Evolutionary conservation across 2,329 filamentous ascomycete genomes (phyloP).

Genomic region (Alternaria alternata): DNA sequence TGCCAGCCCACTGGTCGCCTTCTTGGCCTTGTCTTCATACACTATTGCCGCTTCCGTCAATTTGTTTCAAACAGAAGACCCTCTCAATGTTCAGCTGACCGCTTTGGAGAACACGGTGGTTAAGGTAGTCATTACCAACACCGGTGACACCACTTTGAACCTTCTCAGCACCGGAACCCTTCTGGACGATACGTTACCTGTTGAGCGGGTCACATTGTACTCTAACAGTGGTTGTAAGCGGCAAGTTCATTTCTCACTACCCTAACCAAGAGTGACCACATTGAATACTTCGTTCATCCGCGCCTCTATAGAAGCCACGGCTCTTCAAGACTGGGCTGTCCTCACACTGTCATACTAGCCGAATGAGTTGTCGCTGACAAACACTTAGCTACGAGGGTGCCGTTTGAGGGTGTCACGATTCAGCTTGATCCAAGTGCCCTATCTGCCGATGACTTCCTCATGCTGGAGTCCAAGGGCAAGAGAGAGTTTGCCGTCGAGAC

Average conservation of each 20-base stretch:
- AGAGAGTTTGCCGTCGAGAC: not conserved
- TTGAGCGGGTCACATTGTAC: slow-evolving; percentile 64
- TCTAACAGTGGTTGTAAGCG: slow-evolving; percentile 51
- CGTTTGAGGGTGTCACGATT: not conserved
- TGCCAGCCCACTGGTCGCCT: not conserved
- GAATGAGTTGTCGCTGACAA: not conserved
- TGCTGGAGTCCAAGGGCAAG: not conserved
- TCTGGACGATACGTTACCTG: slow-evolving; percentile 58
- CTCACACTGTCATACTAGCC: not conserved
- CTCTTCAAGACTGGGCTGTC: not conserved
- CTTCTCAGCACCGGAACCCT: slow-evolving; percentile 64
- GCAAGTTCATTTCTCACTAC: not conserved
- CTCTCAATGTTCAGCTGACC: slow-evolving; percentile 53
- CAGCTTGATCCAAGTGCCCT: not conserved
- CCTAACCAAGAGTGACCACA: not conserved
- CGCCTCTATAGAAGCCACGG: not conserved
- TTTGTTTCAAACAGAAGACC: not conserved
- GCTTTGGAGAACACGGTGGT: slow-evolving; percentile 62
- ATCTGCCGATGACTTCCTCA: not conserved
- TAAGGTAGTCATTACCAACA: slow-evolving; percentile 64
- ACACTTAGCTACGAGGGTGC: not conserved
- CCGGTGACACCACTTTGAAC: slow-evolving; percentile 59
- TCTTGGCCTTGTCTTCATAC: not conserved
- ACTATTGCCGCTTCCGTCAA: not conserved
- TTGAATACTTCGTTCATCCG: not conserved